Evolutionary conservation across 306 rosid genomes (phyloP), one percentile per base, ranked within the genome.

Genomic region (Cicer judaicum): DNA sequence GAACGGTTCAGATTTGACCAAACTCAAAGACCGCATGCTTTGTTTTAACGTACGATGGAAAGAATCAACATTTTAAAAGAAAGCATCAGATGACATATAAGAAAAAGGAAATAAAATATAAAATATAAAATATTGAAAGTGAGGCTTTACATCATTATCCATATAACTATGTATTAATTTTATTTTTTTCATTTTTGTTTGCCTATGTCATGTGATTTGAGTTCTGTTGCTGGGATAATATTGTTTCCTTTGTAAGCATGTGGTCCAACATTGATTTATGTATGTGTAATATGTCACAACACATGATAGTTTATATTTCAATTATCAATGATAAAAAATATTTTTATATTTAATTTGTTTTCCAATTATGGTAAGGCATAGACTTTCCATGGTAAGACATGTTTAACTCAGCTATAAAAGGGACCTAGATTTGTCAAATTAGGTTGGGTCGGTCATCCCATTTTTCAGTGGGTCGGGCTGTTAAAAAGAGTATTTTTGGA

Each of bases 61-160:
- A 77, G 82, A 84, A 80, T 77, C 76, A 52, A 77, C 16, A 61
- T 5, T 21, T 43, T 44, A 7, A 2, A 54, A 75, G 38, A 73
- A 14, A 41, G 74, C 76, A 79, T 69, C 50, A 15, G 59, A 13
- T 42, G 64, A 64, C 19, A 67, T 8, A 7, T 11, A 61, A 55
- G 66, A 38, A 68, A 50, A 36, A 7, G 13, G 55, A 42, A 50
- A 24, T 24, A 24, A 24, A 24, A 24, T 24, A 24, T 24, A 14
- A 48, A 68, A 10, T 15, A 41, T 60, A n/a, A n/a, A n/a, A n/a
- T n/a, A n/a, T n/a, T 40, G 60, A 67, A 29, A 48, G 7, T 38
- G 64, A 59, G 44, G 40, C 29, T 40, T 59, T 66, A 15, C 66
- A 19, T 63, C 29, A 8, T 63, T 63, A 10, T 63, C 47, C 36